Conservation (phyloP, 106 monocot species). For the Dendrobium catenatum region DNA sequence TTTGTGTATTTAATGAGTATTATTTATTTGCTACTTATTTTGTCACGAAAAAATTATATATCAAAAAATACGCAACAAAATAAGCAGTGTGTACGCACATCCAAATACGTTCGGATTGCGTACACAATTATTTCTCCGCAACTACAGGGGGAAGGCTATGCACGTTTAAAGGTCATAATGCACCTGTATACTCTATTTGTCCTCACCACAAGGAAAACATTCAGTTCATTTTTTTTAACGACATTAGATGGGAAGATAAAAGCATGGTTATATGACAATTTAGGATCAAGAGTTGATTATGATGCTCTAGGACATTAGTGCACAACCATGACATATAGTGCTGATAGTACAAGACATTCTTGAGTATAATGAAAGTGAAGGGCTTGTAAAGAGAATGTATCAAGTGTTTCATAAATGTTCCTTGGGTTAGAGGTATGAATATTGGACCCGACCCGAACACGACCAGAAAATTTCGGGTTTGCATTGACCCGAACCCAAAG, state of each 20-base stretch:
- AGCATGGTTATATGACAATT: slow-evolving; percentile 82
- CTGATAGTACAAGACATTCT: slow-evolving; percentile 76
- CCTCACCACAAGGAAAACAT: slow-evolving; percentile 70
- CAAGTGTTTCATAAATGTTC: slow-evolving; percentile 58
- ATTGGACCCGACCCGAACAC: too few species aligned
- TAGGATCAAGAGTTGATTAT: slow-evolving; percentile 74
- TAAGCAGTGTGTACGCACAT: too few species aligned
- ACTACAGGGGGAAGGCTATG: slow-evolving; percentile 40
- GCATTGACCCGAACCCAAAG: too few species aligned
- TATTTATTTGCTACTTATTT: too few species aligned
- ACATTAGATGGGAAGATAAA: slow-evolving; percentile 78
- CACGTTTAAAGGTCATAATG: slow-evolving; percentile 75
- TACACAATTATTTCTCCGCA: slow-evolving; percentile 2
- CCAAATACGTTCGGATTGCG: too few species aligned
- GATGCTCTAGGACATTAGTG: slow-evolving; percentile 82
- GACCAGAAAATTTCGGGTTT: too few species aligned
- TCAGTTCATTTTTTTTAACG: slow-evolving; percentile 72
- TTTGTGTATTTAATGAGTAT: too few species aligned
- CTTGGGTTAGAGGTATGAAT: slow-evolving; percentile 6
- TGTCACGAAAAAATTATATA: too few species aligned
- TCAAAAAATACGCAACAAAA: too few species aligned
- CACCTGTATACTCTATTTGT: slow-evolving; percentile 73
- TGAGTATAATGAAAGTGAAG: slow-evolving; percentile 71
- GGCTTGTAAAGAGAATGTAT: slow-evolving; percentile 54
- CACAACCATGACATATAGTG: slow-evolving; percentile 86